These are phyloP conservation scores for Chalara sp. DNA, from an alignment of 2,329 filamentous ascomycete species.

Conservation along the genomic window DNA sequence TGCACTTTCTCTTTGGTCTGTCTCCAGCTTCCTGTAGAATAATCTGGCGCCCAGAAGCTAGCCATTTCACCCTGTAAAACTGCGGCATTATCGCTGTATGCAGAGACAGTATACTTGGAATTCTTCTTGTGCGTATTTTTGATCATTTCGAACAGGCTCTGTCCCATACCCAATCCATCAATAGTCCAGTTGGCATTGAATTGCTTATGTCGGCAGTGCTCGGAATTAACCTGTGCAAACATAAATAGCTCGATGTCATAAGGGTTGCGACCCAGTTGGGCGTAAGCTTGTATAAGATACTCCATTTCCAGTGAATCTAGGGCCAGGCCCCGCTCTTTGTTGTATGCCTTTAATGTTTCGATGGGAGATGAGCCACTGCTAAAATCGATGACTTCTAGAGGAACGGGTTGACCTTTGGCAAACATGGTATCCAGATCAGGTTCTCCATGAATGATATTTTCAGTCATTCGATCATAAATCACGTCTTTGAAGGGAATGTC, in stretches of 20 bases:
- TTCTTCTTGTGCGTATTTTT: slow-evolving; percentile 84
- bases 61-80: slow-evolving; percentile 70
- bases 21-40: slow-evolving; percentile 80
- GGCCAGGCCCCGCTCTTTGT: slow-evolving; percentile 75
- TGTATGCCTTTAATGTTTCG: slow-evolving; percentile 72
- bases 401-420: slow-evolving; percentile 52
- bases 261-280: slow-evolving; percentile 54
- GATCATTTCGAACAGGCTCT: slow-evolving; percentile 93
- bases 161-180: slow-evolving; percentile 71
- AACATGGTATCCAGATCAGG: slow-evolving; percentile 76
- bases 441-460: slow-evolving; percentile 60
- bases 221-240: slow-evolving; percentile 98
- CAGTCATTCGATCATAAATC: slow-evolving; percentile 93
- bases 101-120: slow-evolving; percentile 80
- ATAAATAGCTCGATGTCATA: slow-evolving; percentile 92
- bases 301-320: slow-evolving; percentile 86
- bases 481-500: slow-evolving; percentile 58
- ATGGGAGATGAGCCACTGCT: slow-evolving; percentile 57
- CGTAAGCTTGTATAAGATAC: slow-evolving; percentile 83
- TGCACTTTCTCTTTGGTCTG: slow-evolving; percentile 82
- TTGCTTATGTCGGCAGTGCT: slow-evolving; percentile 76
- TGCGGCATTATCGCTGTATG: slow-evolving; percentile 97
- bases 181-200: slow-evolving; percentile 98
- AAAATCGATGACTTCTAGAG: slow-evolving; percentile 69
- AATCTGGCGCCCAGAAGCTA: slow-evolving; percentile 81